These are phyloP conservation scores for Tetracentron sinense DNA, from an alignment of 164 flowering plant species.

Conservation along the genomic window DNA sequence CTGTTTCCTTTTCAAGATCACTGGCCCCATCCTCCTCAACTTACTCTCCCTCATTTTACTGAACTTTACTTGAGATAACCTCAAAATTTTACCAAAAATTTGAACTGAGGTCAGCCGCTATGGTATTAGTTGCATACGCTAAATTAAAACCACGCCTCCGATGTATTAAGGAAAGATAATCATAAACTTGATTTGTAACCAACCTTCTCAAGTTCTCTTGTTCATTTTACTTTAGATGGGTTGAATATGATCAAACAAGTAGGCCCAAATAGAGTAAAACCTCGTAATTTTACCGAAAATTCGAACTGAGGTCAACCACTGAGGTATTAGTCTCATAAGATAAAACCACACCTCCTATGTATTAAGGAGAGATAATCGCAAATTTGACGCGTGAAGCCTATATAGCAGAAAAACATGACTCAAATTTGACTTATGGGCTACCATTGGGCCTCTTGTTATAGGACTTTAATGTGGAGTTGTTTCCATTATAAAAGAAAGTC, in stretches of 20 bases:
- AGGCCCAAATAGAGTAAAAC: neutral
- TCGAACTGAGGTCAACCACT: neutral
- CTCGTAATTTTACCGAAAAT: neutral
- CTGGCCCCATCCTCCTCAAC: constrained; percentile 13
- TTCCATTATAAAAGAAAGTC: constrained; percentile 17
- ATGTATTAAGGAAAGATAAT: too few species aligned
- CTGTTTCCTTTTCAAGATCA: constrained; percentile 27
- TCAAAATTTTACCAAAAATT: too few species aligned
- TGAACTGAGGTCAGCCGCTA: too few species aligned
- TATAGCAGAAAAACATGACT: constrained; percentile 23
- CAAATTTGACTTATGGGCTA: constrained; percentile 27
- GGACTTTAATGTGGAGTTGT: constrained; percentile 21
- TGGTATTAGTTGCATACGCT: too few species aligned
- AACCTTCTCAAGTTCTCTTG: neutral
- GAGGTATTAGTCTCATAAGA: neutral
- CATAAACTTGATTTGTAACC: too few species aligned
- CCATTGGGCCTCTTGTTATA: constrained; percentile 15
- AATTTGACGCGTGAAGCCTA: constrained; percentile 5
- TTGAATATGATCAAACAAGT: neutral
- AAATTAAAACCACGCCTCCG: too few species aligned
- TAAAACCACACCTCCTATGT: neutral
- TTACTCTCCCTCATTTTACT: too few species aligned
- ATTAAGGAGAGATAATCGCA: neutral
- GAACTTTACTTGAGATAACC: too few species aligned
- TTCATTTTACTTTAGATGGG: neutral